Evolutionary conservation across 1,139 yeast genomes (phyloP).

Genomic region (Candida tunisiensis): DNA sequence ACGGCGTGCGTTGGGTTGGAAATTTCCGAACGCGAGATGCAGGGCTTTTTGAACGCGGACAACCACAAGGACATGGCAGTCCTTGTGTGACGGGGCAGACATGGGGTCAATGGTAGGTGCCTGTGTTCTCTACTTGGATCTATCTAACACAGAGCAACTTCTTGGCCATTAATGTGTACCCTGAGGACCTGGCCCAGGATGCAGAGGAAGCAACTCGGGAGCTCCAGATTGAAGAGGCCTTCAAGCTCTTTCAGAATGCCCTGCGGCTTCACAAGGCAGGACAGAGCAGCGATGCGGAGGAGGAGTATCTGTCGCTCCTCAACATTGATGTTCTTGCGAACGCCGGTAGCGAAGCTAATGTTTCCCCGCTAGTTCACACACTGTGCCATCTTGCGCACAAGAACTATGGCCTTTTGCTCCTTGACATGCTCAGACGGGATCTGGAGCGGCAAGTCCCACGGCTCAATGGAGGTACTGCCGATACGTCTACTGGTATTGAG

Average conservation of each 20-base stretch:
- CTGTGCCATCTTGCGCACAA: conserved; percentile 65
- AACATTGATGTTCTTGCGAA: conserved; percentile 42
- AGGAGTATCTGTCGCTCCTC: conserved; percentile 45
- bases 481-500: too few relatives aligned
- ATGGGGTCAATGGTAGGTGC: conserved; percentile 1
- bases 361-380: conserved; percentile 57
- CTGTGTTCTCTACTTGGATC: background rate
- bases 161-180: conserved; percentile 61
- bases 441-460: too few relatives aligned
- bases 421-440: conserved; percentile 27
- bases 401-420: conserved; percentile 61
- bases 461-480: too few relatives aligned
- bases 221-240: conserved; percentile 71
- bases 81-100: too few relatives aligned
- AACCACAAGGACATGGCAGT: too few relatives aligned
- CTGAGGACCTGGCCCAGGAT: conserved; percentile 51
- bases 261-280: conserved; percentile 38
- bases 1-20: too few relatives aligned
- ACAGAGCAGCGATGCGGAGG: conserved; percentile 32
- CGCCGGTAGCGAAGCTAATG: conserved; percentile 10
- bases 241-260: conserved; percentile 58
- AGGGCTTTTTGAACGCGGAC: too few relatives aligned
- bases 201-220: conserved; percentile 83
- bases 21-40: too few relatives aligned
- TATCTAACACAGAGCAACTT: conserved; percentile 33